These are phyloP conservation scores for Fusarium zealandicum DNA, from an alignment of 2,329 filamentous ascomycete species.

Conservation along the genomic window DNA sequence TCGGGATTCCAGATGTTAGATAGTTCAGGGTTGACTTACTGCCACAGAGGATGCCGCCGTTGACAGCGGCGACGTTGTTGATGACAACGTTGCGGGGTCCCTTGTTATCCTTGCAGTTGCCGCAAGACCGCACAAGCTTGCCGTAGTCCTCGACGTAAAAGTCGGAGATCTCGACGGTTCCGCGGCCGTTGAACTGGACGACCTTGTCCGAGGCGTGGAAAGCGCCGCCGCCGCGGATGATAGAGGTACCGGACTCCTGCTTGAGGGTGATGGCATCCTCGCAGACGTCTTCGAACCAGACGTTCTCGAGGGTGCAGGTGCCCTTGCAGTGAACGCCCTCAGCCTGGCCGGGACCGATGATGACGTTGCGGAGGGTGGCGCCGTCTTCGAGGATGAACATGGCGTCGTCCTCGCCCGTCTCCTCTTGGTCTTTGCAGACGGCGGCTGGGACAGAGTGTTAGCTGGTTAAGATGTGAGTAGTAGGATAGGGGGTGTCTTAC, in stretches of 20 bases:
- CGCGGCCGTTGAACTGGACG: constrained; percentile 53
- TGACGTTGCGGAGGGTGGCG: constrained; percentile 60
- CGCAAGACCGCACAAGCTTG: constrained; percentile 59
- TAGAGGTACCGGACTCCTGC: constrained; percentile 49
- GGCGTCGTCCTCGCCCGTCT: constrained; percentile 44
- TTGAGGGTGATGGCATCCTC: constrained; percentile 49
- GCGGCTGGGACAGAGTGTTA: constrained; percentile 22
- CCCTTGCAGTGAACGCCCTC: constrained; percentile 61
- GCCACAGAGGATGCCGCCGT: constrained; percentile 35
- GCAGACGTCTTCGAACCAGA: constrained; percentile 52
- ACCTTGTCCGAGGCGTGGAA: constrained; percentile 52
- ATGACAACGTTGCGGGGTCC: constrained; percentile 31
- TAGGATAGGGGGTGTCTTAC: constrained; percentile 5
- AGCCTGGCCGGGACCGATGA: constrained; percentile 58
- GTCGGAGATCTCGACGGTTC: constrained; percentile 45
- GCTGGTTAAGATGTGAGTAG: background rate
- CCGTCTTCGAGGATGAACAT: constrained; percentile 61
- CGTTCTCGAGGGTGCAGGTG: constrained; percentile 51
- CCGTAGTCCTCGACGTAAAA: constrained; percentile 49
- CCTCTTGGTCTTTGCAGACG: constrained; percentile 41
- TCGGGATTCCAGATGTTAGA: background rate
- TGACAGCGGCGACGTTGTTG: constrained; percentile 28
- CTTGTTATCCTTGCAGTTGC: constrained; percentile 39
- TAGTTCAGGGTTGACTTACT: constrained; percentile 12
- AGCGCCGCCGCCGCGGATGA: constrained; percentile 53